A percentile compares a stretch with the other conserved stretches of the same genome.
Evolutionary conservation across 2,329 filamentous ascomycete genomes (phyloP).

Genomic region (Thelonectria discophora): DNA sequence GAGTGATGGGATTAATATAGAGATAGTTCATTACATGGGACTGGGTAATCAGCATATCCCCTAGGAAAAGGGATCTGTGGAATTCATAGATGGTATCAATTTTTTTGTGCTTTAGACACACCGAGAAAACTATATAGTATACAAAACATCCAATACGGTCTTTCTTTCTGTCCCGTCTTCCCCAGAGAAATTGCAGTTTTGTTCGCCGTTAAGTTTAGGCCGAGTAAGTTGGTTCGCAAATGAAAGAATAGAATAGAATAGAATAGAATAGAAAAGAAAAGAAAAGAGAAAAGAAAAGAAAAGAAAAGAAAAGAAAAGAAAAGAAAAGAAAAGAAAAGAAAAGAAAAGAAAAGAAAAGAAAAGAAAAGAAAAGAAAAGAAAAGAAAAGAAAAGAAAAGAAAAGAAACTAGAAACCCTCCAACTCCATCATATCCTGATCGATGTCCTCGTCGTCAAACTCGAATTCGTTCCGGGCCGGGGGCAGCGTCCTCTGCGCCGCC

Average conservation of each 20-base stretch:
- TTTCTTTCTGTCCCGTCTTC: neutral
- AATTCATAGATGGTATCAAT: slow-evolving; percentile 14
- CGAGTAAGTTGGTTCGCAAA: neutral
- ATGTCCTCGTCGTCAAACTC: slow-evolving; percentile 63
- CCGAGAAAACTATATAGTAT: neutral
- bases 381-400: no score
- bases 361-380: no score
- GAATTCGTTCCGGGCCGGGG: slow-evolving; percentile 51
- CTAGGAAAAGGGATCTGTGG: neutral
- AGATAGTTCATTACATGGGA: neutral
- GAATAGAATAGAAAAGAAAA: no score
- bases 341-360: no score
- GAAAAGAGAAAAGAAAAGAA: no score
- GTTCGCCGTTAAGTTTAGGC: neutral
- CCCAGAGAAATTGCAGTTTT: slow-evolving; percentile 4
- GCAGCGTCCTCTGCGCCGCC: slow-evolving; percentile 40
- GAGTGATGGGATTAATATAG: slow-evolving; percentile 1
- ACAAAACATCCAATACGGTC: neutral
- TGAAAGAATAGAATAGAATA: no score
- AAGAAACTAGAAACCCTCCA: slow-evolving; percentile 48
- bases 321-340: no score
- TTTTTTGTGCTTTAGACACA: slow-evolving; percentile 4
- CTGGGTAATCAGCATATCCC: neutral
- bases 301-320: no score
- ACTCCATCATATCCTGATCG: slow-evolving; percentile 65